These are phyloP conservation scores for Trapa incisa DNA, from an alignment of 345 rosid genomes.

Conservation along the genomic window DNA sequence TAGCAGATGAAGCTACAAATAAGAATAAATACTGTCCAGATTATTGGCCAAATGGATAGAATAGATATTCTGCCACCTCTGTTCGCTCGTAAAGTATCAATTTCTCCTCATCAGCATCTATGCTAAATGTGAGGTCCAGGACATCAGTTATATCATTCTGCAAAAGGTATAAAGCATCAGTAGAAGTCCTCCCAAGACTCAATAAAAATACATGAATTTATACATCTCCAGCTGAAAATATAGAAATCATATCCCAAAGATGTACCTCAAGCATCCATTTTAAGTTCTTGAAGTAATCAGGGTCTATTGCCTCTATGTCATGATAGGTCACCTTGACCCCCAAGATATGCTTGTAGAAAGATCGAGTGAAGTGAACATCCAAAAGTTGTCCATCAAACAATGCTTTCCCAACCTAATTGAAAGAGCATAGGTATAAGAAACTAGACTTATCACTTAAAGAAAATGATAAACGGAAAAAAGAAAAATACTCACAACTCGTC, in stretches of 20 bases:
- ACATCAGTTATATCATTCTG: constrained; percentile 87
- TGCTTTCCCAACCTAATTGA: constrained; percentile 85
- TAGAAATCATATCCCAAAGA: not conserved
- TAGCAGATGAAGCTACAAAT: not conserved
- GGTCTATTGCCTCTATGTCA: constrained; percentile 97
- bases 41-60: not conserved
- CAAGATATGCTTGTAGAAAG: constrained; percentile 91
- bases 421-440: constrained; percentile 9
- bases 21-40: not conserved
- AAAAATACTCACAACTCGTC: constrained; percentile 71
- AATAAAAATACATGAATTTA: not conserved
- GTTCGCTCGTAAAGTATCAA: constrained; percentile 67
- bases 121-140: constrained; percentile 79
- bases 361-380: constrained; percentile 95
- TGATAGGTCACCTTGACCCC: constrained; percentile 87
- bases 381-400: constrained; percentile 88
- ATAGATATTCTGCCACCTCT: constrained; percentile 26
- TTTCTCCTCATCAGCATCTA: constrained; percentile 97
- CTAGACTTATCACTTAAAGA: not conserved
- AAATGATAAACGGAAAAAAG: constrained; percentile 1
- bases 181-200: not conserved
- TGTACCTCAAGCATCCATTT: constrained; percentile 99
- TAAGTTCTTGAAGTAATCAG: constrained; percentile 68
- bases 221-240: not conserved
- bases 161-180: constrained; percentile 11